Conservation (phyloP, 768 basidiomycete genomes). For the Podaxis sp. region DNA sequence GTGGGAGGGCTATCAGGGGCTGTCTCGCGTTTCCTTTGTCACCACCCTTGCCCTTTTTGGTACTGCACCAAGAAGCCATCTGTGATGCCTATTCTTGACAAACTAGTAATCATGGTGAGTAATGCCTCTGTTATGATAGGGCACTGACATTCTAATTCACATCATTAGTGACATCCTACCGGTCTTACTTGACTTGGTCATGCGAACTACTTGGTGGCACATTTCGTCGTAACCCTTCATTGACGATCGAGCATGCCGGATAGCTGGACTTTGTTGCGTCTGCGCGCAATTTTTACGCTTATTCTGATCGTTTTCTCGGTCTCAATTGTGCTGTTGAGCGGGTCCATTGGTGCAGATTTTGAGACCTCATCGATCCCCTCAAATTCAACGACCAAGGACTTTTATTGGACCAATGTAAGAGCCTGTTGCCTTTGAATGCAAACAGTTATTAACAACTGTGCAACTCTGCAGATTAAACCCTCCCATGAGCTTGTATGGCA, state of each 20-base stretch:
- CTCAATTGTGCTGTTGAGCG: too few species aligned
- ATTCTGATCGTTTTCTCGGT: neutral
- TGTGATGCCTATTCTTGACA: too few species aligned
- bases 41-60: too few species aligned
- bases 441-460: neutral
- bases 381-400: neutral
- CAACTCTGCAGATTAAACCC: slow-evolving; percentile 13
- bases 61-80: too few species aligned
- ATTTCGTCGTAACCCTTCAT: neutral
- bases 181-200: neutral
- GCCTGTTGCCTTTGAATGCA: neutral
- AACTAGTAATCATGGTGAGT: too few species aligned
- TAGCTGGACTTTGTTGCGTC: neutral
- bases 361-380: neutral
- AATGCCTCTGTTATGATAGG: too few species aligned
- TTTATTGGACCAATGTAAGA: slow-evolving; percentile 9
- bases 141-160: too few species aligned
- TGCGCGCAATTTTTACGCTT: neutral
- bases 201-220: neutral
- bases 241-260: neutral
- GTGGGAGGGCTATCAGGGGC: too few species aligned
- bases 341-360: neutral
- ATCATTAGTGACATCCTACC: neutral
- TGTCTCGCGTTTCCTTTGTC: too few species aligned
- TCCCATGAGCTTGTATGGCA: slow-evolving; percentile 17